Percentiles rank a stretch among this genome's conserved stretches.
Conservation (phyloP, 2,329 filamentous ascomycete genomes). For the Diaporthe humulicola region DNA sequence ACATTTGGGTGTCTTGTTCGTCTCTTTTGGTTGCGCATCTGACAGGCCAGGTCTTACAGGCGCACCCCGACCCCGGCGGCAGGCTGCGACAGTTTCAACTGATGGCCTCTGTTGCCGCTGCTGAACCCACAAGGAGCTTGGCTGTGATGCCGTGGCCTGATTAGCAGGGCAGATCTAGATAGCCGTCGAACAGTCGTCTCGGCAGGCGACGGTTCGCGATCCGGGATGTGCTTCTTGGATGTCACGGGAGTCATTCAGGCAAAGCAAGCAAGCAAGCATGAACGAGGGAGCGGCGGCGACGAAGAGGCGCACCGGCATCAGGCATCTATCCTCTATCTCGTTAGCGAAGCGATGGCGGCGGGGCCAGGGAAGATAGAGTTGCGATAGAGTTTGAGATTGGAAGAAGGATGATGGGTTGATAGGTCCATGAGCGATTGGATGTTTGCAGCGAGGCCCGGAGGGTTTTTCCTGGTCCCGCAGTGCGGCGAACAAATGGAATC, state of each 20-base stretch:
- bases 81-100: conserved; percentile 7
- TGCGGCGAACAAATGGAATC: not conserved
- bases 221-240: not conserved
- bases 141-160: not conserved
- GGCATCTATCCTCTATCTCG: not conserved
- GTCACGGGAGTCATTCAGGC: not conserved
- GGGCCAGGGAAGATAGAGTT: conserved; percentile 24
- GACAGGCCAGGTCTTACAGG: conserved; percentile 45
- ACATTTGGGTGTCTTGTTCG: not conserved
- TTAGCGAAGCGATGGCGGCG: not conserved
- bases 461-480: conserved; percentile 9
- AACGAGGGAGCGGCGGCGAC: not conserved
- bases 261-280: conserved; percentile 12
- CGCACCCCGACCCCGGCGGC: not conserved
- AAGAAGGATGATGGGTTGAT: conserved; percentile 18
- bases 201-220: not conserved
- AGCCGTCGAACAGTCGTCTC: conserved; percentile 11
- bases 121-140: not conserved
- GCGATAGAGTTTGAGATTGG: conserved; percentile 32
- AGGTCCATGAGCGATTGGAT: conserved; percentile 15
- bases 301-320: not conserved
- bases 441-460: not conserved
- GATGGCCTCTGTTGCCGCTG: not conserved
- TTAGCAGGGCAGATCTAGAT: not conserved
- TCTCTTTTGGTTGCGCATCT: conserved; percentile 28